These are phyloP conservation scores for Amoeboaphelidium protococcarum DNA, from an alignment of 371 early-diverging fungal genomes.

Conservation along the genomic window DNA sequence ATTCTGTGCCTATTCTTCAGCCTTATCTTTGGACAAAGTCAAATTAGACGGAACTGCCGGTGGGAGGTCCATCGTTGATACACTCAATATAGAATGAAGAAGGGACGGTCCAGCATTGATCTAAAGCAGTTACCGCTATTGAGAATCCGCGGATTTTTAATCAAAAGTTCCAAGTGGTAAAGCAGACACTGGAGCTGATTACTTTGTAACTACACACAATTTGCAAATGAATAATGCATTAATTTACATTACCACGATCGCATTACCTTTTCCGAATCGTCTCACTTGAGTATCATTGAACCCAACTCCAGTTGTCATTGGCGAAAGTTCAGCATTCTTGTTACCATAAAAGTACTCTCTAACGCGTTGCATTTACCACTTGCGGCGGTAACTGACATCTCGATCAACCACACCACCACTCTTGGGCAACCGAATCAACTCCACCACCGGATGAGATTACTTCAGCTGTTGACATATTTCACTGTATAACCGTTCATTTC, in stretches of 20 bases:
- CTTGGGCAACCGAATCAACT: constrained; percentile 57
- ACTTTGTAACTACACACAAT: neutral
- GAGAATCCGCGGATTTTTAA: too few species aligned
- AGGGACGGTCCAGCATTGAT: constrained; percentile 55
- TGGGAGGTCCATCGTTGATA: constrained; percentile 29
- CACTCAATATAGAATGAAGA: constrained; percentile 58
- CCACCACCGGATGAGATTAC: constrained; percentile 15
- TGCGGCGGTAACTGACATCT: constrained; percentile 34
- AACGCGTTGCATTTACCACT: constrained; percentile 39
- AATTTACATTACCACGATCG: too few species aligned
- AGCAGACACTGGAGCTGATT: constrained; percentile 41
- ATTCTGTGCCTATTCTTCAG: constrained; percentile 20
- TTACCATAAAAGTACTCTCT: constrained; percentile 87
- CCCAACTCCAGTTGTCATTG: constrained; percentile 48
- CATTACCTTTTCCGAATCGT: constrained; percentile 62
- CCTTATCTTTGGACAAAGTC: too few species aligned
- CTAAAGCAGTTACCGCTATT: too few species aligned
- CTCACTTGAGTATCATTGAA: constrained; percentile 46
- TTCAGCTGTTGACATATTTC: constrained; percentile 31
- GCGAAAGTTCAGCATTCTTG: constrained; percentile 29
- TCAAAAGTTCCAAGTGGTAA: constrained; percentile 73
- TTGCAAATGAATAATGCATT: neutral
- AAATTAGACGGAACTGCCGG: too few species aligned
- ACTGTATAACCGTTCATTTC: constrained; percentile 72
- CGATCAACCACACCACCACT: constrained; percentile 82